Evolutionary conservation across 805 yeast genomes (phyloP), one percentile per base, ranked within the genome.

Genomic region (Cyberlindnera subsufficiens): DNA sequence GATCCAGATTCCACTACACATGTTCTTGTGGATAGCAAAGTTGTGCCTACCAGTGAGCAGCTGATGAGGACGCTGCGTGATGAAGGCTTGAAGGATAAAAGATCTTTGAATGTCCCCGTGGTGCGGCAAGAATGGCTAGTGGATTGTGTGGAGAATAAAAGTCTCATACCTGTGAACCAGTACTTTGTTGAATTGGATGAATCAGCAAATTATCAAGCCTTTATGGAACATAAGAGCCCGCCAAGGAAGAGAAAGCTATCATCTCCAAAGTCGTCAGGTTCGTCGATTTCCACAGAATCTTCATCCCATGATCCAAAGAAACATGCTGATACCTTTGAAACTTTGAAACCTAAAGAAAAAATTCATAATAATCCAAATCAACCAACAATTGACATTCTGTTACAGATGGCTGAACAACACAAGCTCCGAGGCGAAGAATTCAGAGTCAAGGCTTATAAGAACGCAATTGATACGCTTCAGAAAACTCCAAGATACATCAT

Each of bases 391-490:
- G 38, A 41, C 6, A 8, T 57, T 0, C 39, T 57, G 5, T 38
- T 43, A 6, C 38, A 49, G 34, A 53, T 56, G 57, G 54, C 52
- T 1, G 44, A 52, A 8, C 51, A 55, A 32, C 44, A 52, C 13
- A 31, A 43, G 9, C 27, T 46, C 3, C 46, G 45, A 30, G 69
- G 71, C 3, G 70, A 70, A 18, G 56, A 54, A 20, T 73, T 62
- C 52, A 61, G 68, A 37, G 65, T 61, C 5, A 56, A 58, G 32
- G 68, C 72, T 11, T 78, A 77, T 46, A 56, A 65, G 18, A 62
- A 61, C 16, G 82, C 82, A 0, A 62, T 74, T 22, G 56, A 61
- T 3, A 54, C 71, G 0, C 53, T 70, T 18, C 47, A 65, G 18
- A 57, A 61, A 32, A 53, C 58, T 0, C 37, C 51, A 6, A 45